phyloP scores from a whole-genome alignment of 192 early-diverging fungal species.

The Coemansia sp. region DNA sequence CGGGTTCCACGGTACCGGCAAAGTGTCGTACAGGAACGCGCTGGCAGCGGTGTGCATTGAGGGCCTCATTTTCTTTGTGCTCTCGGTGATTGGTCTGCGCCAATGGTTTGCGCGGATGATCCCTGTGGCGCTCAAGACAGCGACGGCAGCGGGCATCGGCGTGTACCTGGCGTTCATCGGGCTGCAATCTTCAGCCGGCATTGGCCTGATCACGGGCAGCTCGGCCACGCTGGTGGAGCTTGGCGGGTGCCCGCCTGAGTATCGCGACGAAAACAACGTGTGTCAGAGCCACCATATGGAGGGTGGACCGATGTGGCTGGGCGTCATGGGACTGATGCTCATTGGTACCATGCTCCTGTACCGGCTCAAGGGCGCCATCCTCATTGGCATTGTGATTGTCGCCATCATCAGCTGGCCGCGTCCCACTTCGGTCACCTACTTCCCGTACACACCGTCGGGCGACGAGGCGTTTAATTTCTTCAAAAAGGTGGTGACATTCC shows the following conservation, averaged over 20 bases:
- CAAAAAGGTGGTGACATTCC: constrained; percentile 67
- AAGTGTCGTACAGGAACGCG: constrained; percentile 64
- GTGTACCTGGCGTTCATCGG: constrained; percentile 78
- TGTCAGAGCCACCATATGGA: constrained; percentile 61
- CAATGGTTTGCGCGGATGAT: constrained; percentile 75
- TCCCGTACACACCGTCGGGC: constrained; percentile 64
- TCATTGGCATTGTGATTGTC: constrained; percentile 68
- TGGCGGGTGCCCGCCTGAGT: constrained; percentile 61
- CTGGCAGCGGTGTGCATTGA: constrained; percentile 78
- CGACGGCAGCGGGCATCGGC: constrained; percentile 72
- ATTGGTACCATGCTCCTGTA: constrained; percentile 63
- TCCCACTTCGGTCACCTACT: constrained; percentile 64
- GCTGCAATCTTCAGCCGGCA: constrained; percentile 74
- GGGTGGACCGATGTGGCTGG: constrained; percentile 63
- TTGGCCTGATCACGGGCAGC: constrained; percentile 65
- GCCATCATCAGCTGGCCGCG: constrained; percentile 73
- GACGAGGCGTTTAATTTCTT: constrained; percentile 64
- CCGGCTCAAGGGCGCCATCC: constrained; percentile 66
- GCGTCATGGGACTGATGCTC: constrained; percentile 67
- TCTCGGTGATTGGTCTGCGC: constrained; percentile 74
- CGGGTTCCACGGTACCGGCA: constrained; percentile 74
- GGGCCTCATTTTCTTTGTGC: constrained; percentile 71
- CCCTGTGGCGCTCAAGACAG: constrained; percentile 68
- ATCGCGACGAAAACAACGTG: constrained; percentile 57
- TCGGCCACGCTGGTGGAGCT: constrained; percentile 66